A percentile compares a stretch with the other conserved stretches of the same genome.
Conservation (phyloP, 495 filamentous ascomycete genomes). For the Penicillium waksmanii region DNA sequence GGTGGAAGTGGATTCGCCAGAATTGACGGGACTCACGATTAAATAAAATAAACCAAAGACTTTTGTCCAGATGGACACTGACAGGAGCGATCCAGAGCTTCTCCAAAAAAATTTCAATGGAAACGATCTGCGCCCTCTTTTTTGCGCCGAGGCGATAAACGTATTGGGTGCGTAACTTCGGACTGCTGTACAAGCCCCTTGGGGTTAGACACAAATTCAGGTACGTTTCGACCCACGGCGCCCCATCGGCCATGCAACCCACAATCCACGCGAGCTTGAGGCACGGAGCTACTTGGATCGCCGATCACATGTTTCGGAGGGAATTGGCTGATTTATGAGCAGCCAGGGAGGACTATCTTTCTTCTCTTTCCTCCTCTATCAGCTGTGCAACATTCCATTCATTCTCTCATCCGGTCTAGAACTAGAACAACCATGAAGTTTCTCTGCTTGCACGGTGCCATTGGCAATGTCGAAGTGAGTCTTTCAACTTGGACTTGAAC, state of each 20-base stretch:
- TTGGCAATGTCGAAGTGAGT: slow-evolving; percentile 34
- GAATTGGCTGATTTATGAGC: slow-evolving; percentile 17
- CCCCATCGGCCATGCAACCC: slow-evolving; percentile 8
- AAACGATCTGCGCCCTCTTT: slow-evolving; percentile 10
- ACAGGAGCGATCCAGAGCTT: slow-evolving; percentile 6
- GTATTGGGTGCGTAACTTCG: slow-evolving; percentile 20
- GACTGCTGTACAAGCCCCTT: slow-evolving; percentile 16
- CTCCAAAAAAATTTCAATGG: background rate
- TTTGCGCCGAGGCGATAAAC: slow-evolving; percentile 19
- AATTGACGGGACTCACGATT: slow-evolving; percentile 5
- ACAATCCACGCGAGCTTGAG: slow-evolving; percentile 24
- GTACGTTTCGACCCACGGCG: slow-evolving; percentile 11
- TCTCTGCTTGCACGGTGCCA: slow-evolving; percentile 37
- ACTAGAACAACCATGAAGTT: slow-evolving; percentile 29
- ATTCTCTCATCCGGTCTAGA: slow-evolving; percentile 3
- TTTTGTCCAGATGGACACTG: background rate
- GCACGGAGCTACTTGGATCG: background rate
- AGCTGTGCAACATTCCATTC: slow-evolving; percentile 10
- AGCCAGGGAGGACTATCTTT: slow-evolving; percentile 3
- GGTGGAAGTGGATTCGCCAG: background rate
- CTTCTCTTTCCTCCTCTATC: slow-evolving; percentile 4
- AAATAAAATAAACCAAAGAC: slow-evolving; percentile 16
- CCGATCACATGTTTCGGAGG: slow-evolving; percentile 26
- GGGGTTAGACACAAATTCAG: slow-evolving; percentile 26
- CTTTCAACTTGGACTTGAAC: slow-evolving; percentile 5